Base-by-base conservation (phyloP, 192 early-diverging fungal species). In the Dissophora ornata region DNA sequence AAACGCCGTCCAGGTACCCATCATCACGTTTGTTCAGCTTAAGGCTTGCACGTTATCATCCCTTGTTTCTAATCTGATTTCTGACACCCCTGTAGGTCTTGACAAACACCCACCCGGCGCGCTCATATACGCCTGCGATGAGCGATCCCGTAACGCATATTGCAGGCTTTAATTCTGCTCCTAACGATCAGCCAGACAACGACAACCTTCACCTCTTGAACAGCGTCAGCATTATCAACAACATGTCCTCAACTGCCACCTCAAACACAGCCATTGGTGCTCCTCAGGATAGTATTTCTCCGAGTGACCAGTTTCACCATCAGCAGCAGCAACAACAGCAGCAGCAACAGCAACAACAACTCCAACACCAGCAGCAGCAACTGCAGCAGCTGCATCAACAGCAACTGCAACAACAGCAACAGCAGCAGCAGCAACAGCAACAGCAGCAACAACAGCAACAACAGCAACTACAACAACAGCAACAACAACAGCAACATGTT, bases 131-230 rank as follows among this genome's bases (percentile, higher is more conserved):
- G 12, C 19, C 49, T 42, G 26, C 15, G 32, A 71, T 71, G 69
- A 71, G 59, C 52, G 44, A 62, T 22, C 13, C 59, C 18, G 42
- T 38, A 26, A 21, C 51, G 18, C 36, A 62, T 40, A 52, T 34
- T 21, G 13, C 59, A 7, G 69, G 34, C 21, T 71, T 29, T 38
- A 30, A 46, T 24, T 56, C 59, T 22, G 59, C 59, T 26, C 22
- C 51, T 26, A 71, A 56, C 30, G 69, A 57, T 11, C 51, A 61
- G 32, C 0, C 33, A 5, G n/a, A 33, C 16, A 54, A 24, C 50
- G 24, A 48, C 28, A 41, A 54, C 28, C 38, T 38, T 8, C 49
- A 34, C 19, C 50, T 54, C 21, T 25, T 45, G 24, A 54, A 40
- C 62, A 44, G 32, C 28, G 10, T n/a, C 41, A 41, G 41, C 4